phyloP scores from a whole-genome alignment of 1,284 basidiomycete genomes.

The Ustilago shanxiensis region DNA sequence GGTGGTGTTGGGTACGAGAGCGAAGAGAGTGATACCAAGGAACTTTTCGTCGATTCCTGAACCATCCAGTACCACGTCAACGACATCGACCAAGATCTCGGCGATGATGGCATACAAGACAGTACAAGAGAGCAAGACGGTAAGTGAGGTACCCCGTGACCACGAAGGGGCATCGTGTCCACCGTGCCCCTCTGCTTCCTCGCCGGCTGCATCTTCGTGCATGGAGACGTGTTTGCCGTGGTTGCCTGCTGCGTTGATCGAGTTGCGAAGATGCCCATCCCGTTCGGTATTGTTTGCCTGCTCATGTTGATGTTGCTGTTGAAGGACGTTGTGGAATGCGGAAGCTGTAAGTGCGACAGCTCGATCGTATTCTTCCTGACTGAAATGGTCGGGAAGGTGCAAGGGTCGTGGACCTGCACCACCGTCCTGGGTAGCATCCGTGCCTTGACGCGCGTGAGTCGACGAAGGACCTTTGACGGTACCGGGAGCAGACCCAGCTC shows the following conservation, averaged over 20 bases:
- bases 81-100: conserved; percentile 93
- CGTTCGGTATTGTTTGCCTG: conserved; percentile 24
- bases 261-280: conserved; percentile 25
- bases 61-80: conserved; percentile 92
- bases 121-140: conserved; percentile 77
- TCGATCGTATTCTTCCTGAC: conserved; percentile 61
- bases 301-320: conserved; percentile 45
- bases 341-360: conserved; percentile 60
- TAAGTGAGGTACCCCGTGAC: conserved; percentile 60
- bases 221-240: conserved; percentile 50
- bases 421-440: conserved; percentile 32
- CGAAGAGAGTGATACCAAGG: conserved; percentile 94
- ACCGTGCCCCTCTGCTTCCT: conserved; percentile 75
- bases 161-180: conserved; percentile 92
- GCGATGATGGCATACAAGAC: conserved; percentile 95
- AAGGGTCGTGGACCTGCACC: conserved; percentile 33
- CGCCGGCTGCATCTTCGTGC: conserved; percentile 38
- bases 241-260: conserved; percentile 16
- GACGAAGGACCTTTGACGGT: conserved; percentile 24
- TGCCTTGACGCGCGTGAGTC: conserved; percentile 22
- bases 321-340: conserved; percentile 59
- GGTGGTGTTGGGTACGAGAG: conserved; percentile 97
- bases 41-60: conserved; percentile 98
- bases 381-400: conserved; percentile 56
- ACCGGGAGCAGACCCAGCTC: conserved; percentile 25